These are phyloP conservation scores for Lentinula lateritia DNA, from an alignment of 768 basidiomycete species.

Conservation along the genomic window DNA sequence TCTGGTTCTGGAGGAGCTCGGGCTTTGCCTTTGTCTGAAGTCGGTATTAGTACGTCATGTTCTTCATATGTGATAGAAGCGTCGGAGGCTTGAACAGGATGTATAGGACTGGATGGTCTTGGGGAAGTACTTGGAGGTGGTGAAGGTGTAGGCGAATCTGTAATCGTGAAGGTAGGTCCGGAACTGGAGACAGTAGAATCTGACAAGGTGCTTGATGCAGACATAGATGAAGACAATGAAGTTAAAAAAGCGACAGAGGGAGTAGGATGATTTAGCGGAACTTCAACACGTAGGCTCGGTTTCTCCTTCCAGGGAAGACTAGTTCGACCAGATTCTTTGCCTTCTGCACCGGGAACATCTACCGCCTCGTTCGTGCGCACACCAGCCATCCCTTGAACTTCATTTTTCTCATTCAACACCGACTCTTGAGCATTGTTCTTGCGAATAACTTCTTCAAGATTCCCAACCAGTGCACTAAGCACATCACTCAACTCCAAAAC, in stretches of 20 bases:
- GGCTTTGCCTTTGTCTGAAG: slow-evolving; percentile 69
- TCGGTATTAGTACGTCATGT: no score
- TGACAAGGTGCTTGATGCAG: no score
- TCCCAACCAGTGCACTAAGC: slow-evolving; percentile 52
- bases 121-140: not conserved
- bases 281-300: not conserved
- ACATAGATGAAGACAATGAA: not conserved
- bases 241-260: not conserved
- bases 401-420: no score
- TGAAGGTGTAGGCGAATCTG: not conserved
- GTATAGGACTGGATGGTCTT: slow-evolving; percentile 2
- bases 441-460: slow-evolving; percentile 19
- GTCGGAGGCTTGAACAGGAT: slow-evolving; percentile 34
- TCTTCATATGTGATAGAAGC: no score
- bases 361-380: no score
- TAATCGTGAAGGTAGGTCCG: not conserved
- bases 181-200: no score
- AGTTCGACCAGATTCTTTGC: slow-evolving; percentile 6
- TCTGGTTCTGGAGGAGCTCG: slow-evolving; percentile 65
- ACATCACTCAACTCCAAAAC: slow-evolving; percentile 70
- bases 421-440: not conserved
- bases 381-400: no score
- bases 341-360: not conserved
- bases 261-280: not conserved
- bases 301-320: slow-evolving; percentile 20